Evolutionary conservation across 1,284 basidiomycete species (phyloP).

Genomic region (Leccinum angustisporum): DNA sequence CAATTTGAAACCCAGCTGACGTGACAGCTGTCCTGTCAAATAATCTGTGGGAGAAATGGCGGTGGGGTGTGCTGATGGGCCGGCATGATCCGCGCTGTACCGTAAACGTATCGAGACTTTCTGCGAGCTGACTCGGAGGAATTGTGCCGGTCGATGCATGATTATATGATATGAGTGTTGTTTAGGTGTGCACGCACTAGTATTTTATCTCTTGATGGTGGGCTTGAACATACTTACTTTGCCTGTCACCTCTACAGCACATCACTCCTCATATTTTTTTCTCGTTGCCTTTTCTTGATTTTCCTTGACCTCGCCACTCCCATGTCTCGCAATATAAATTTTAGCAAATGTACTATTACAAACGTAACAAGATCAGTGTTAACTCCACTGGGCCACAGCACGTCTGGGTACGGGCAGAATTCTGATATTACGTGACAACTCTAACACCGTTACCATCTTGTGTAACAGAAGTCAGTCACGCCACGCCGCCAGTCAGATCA

Average conservation of each 20-base stretch:
- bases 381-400: not conserved
- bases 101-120: conserved; percentile 69
- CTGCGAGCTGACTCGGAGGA: conserved; percentile 36
- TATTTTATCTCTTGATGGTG: conserved; percentile 18
- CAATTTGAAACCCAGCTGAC: no score
- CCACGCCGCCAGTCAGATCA: no score
- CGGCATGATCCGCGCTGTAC: conserved; percentile 47
- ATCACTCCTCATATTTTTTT: conserved; percentile 1
- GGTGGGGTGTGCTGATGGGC: conserved; percentile 70
- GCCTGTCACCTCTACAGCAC: conserved; percentile 4
- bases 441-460: no score
- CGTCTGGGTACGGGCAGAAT: no score
- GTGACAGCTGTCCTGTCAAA: conserved; percentile 34
- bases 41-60: conserved; percentile 78
- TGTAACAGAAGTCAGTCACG: no score
- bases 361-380: conserved; percentile 10
- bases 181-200: conserved; percentile 20
- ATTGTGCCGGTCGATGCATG: not conserved
- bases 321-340: conserved; percentile 19
- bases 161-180: conserved; percentile 24
- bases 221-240: conserved; percentile 16
- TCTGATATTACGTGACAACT: no score
- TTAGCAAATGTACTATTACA: conserved; percentile 28
- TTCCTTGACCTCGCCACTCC: conserved; percentile 12
- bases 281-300: conserved; percentile 13